Evolutionary conservation across 176 grass and related monocot genomes (phyloP).

Genomic region (Aechmea fasciata): DNA sequence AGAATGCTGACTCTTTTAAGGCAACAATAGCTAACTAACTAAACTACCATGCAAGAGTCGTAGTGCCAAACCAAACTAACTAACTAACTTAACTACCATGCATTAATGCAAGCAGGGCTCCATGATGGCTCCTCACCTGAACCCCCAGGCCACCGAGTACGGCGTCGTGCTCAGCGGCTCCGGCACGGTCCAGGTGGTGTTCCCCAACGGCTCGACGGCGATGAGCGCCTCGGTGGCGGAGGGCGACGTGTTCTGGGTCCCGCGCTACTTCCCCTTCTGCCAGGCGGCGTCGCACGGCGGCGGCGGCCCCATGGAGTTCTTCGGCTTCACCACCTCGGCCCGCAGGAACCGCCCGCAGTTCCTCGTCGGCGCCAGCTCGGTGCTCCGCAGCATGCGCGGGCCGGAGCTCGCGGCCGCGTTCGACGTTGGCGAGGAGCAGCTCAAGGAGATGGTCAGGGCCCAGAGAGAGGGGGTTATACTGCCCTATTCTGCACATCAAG

Average conservation of each 20-base stretch:
- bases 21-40: too few relatives aligned
- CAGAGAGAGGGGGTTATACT: constrained; percentile 49
- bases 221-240: constrained; percentile 43
- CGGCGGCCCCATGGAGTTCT: constrained; percentile 68
- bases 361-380: constrained; percentile 39
- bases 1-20: too few relatives aligned
- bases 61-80: too few relatives aligned
- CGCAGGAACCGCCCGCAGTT: constrained; percentile 68
- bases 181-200: constrained; percentile 52
- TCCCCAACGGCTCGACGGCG: constrained; percentile 69
- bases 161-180: constrained; percentile 53
- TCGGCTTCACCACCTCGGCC: constrained; percentile 83
- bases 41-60: too few relatives aligned
- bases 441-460: constrained; percentile 30
- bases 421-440: constrained; percentile 31
- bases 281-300: constrained; percentile 54
- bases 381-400: constrained; percentile 49
- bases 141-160: constrained; percentile 76
- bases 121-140: constrained; percentile 83
- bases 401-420: constrained; percentile 68
- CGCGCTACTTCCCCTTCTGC: constrained; percentile 80
- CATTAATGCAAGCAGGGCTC: constrained; percentile 43
- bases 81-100: background rate
- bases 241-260: constrained; percentile 83
- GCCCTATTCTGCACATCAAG: constrained; percentile 25